Evolutionary conservation across 345 rosid species (phyloP).

Genomic region (Salix caprea): DNA sequence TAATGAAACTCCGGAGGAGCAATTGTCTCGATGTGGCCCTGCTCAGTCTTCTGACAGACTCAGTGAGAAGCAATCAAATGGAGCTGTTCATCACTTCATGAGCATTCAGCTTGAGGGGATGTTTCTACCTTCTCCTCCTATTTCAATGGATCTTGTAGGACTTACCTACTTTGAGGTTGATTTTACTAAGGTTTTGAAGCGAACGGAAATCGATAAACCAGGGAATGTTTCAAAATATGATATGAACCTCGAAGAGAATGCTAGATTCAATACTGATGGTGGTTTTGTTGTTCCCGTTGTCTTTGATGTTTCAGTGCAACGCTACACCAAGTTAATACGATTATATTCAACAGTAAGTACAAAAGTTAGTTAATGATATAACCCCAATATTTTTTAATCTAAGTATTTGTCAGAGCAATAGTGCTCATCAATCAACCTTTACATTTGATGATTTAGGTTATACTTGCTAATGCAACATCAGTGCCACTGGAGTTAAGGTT

Average conservation of each 20-base stretch:
- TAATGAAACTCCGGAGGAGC: conserved; percentile 56
- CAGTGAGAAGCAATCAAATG: conserved; percentile 54
- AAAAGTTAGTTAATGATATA: not conserved
- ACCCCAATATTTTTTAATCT: not conserved
- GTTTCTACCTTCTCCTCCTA: conserved; percentile 62
- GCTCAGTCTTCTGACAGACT: conserved; percentile 53
- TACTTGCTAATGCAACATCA: conserved; percentile 67
- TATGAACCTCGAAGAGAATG: conserved; percentile 34
- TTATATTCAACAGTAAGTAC: conserved; percentile 81
- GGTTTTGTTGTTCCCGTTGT: conserved; percentile 87
- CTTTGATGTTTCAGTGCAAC: conserved; percentile 83
- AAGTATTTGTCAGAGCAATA: conserved; percentile 3
- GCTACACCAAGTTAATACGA: conserved; percentile 75
- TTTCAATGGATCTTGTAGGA: conserved; percentile 93
- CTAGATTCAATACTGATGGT: conserved; percentile 25
- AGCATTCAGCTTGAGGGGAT: conserved; percentile 76
- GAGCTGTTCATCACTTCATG: conserved; percentile 71
- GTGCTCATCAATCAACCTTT: conserved; percentile 16
- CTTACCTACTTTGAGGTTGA: conserved; percentile 78
- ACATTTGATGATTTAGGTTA: conserved; percentile 51
- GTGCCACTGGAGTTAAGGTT: conserved; percentile 83
- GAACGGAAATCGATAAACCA: conserved; percentile 17
- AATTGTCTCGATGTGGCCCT: conserved; percentile 45
- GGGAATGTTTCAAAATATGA: conserved; percentile 26
- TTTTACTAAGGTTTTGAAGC: conserved; percentile 54